Base-by-base conservation (phyloP, 306 rosid genomes). In the Ziziphus jujuba region DNA sequence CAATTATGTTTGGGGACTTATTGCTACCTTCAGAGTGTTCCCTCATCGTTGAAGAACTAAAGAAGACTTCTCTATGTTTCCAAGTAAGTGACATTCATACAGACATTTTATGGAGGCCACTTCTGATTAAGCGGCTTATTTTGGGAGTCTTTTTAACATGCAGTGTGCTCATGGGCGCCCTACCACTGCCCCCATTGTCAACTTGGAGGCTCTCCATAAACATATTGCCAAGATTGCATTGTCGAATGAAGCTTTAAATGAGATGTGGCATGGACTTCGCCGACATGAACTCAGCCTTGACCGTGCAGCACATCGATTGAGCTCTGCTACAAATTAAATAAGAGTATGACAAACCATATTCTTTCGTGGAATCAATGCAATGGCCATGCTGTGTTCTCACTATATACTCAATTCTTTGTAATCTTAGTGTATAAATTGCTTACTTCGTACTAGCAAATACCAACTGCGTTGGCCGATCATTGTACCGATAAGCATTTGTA, bases 131-230 rank as follows among this genome's bases (percentile, higher is more conserved):
- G 54, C 17, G 24, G 55, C 55, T 50, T 50, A 9, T 19, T 7
- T 4, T 47, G 17, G 51, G 14, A 4, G 8, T 11, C 17, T 14
- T 47, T 10, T 47, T 10, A 60, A 65, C 15, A 49, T 72, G 79
- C 84, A 90, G 96, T 88, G 99, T 63, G 99, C 97, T 74, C 99
- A 93, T 81, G 97, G 99, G 62, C 80, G 96, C 70, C 97, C 99
- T 14, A 93, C 99, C 36, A 84, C 90, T 25, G 90, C 77, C 69
- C 96, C 99, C 40, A 81, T 93, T 3, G 96, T 93, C 22, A 85
- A 85, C 86, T 67, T 90, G 86, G 96, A 80, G 80, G 90, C 85
- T n/a, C 73, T 93, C 86, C 96, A 79, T 81, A 80, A 77, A 81
- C 92, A 93, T 72, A 71, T 90, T 50, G 80, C 82, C 69, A 89